Percentiles rank a stretch among this genome's conserved stretches.
Evolutionary conservation across 257 asterid species (phyloP).

Genomic region (Dorcoceras hygrometricum): DNA sequence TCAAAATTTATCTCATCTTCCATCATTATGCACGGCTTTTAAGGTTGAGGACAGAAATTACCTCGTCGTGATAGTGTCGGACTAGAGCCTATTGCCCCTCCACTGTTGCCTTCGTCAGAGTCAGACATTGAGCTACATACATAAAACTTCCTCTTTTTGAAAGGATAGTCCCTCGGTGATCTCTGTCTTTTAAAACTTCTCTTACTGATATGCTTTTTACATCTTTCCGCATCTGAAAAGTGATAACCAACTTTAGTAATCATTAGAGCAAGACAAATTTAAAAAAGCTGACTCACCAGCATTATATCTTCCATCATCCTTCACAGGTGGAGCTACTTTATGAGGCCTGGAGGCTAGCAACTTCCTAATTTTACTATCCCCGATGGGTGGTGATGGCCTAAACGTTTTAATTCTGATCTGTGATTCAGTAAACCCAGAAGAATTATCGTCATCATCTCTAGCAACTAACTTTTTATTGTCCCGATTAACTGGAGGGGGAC

Average conservation of each 20-base stretch:
- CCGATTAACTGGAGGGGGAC: constrained; percentile 44
- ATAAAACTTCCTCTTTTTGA: constrained; percentile 83
- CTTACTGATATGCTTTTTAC: constrained; percentile 43
- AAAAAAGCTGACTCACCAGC: constrained; percentile 50
- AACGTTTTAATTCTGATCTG: constrained; percentile 52
- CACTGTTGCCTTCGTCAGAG: constrained; percentile 50
- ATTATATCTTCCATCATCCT: constrained; percentile 42
- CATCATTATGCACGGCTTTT: neutral
- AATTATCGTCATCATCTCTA: constrained; percentile 88
- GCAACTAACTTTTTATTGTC: constrained; percentile 65
- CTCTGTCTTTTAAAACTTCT: constrained; percentile 55
- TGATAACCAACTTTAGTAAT: constrained; percentile 18
- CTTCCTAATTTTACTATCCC: constrained; percentile 56
- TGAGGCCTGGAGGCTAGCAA: constrained; percentile 51
- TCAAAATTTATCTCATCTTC: neutral
- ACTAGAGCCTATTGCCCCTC: constrained; percentile 37
- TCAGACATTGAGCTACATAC: constrained; percentile 46
- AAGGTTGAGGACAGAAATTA: constrained; percentile 17
- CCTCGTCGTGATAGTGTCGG: constrained; percentile 46
- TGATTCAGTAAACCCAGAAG: constrained; percentile 57
- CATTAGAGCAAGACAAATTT: neutral
- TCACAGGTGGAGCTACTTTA: constrained; percentile 41
- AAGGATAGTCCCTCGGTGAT: constrained; percentile 79
- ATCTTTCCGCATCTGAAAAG: constrained; percentile 44
- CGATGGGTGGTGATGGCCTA: constrained; percentile 42